These are phyloP conservation scores for Colletotrichum australisinense DNA, from an alignment of 2,329 filamentous ascomycete species.

Conservation along the genomic window DNA sequence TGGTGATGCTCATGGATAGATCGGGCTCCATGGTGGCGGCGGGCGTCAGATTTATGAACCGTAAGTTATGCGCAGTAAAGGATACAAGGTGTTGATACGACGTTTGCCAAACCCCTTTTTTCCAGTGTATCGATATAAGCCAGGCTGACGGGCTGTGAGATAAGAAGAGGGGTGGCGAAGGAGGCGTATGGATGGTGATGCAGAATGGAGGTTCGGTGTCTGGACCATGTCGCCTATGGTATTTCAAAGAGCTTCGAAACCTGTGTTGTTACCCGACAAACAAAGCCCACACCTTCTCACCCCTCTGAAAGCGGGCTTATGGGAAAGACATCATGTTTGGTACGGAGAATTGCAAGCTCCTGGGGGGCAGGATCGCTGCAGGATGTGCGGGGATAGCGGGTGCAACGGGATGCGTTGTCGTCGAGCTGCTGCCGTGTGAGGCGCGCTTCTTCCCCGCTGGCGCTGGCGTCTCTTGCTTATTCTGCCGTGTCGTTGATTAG, in stretches of 20 bases:
- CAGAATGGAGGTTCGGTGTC: neutral
- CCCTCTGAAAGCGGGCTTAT: neutral
- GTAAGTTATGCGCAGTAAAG: neutral
- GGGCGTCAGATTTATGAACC: neutral
- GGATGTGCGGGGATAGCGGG: neutral
- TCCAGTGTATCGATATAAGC: neutral
- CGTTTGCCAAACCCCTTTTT: neutral
- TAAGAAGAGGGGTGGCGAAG: neutral
- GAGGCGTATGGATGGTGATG: neutral
- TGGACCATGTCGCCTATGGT: neutral
- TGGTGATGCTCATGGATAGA: conserved; percentile 52
- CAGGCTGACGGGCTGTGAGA: neutral
- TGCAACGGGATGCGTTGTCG: neutral
- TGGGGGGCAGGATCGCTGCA: neutral
- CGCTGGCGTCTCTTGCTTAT: neutral
- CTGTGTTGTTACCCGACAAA: neutral
- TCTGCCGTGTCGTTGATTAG: neutral
- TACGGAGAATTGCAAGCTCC: neutral
- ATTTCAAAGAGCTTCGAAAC: neutral
- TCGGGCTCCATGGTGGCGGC: conserved; percentile 53
- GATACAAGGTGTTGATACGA: neutral
- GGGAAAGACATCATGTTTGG: neutral
- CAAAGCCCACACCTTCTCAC: neutral
- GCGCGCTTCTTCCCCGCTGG: neutral
- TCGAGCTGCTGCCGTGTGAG: neutral